phyloP scores from a whole-genome alignment of 2,329 filamentous ascomycete species.

The Sphaerulina populicola region DNA sequence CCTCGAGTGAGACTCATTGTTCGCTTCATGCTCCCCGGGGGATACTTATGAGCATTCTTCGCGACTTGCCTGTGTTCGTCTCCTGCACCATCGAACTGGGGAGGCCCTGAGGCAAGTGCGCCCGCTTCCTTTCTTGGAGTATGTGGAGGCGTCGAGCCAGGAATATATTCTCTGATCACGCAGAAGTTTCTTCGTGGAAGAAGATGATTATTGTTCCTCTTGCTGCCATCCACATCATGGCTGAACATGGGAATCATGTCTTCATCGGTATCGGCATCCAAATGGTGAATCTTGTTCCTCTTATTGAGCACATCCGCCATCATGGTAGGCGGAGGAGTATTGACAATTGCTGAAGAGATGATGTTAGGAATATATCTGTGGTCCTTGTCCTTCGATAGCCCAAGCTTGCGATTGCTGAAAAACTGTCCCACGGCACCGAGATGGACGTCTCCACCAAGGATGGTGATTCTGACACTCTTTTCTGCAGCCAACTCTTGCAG shows the following conservation, averaged over 20 bases:
- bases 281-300: slow-evolving; percentile 66
- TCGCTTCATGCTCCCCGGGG: slow-evolving; percentile 30
- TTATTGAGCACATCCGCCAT: slow-evolving; percentile 89
- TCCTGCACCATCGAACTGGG: slow-evolving; percentile 12
- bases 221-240: slow-evolving; percentile 79
- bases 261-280: slow-evolving; percentile 71
- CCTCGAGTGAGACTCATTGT: slow-evolving; percentile 30
- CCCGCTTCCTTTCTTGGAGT: slow-evolving; percentile 44
- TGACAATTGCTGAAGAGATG: slow-evolving; percentile 88
- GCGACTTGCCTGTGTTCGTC: slow-evolving; percentile 5
- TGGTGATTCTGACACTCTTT: slow-evolving; percentile 83
- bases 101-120: slow-evolving; percentile 5
- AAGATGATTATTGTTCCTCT: slow-evolving; percentile 82
- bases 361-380: slow-evolving; percentile 96
- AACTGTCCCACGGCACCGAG: slow-evolving; percentile 89
- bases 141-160: slow-evolving; percentile 64
- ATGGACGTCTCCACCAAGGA: slow-evolving; percentile 90
- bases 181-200: slow-evolving; percentile 93
- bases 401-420: slow-evolving; percentile 79
- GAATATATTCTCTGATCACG: slow-evolving; percentile 75
- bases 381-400: slow-evolving; percentile 72
- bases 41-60: slow-evolving; percentile 21
- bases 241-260: slow-evolving; percentile 92
- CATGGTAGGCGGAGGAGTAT: slow-evolving; percentile 77
- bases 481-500: slow-evolving; percentile 87